Conservation (phyloP, 768 basidiomycete genomes). For the Boletales sp. region DNA sequence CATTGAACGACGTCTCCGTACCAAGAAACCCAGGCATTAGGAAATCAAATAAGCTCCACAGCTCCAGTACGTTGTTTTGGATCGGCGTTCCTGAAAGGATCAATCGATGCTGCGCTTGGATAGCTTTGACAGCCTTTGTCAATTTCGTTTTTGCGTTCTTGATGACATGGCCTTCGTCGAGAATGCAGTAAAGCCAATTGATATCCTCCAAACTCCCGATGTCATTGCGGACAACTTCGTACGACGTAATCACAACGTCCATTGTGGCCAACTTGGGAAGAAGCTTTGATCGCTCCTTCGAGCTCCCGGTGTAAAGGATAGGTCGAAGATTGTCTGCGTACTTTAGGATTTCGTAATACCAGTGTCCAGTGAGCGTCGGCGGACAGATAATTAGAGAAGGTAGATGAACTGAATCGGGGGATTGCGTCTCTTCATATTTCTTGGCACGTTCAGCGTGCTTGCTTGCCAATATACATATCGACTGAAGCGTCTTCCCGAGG, state of each 20-base stretch:
- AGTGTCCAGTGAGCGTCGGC: conserved; percentile 96
- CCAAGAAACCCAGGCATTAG: conserved; percentile 99
- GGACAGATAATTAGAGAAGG: conserved; percentile 96
- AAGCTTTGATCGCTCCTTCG: conserved; percentile 72
- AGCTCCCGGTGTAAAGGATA: conserved; percentile 84
- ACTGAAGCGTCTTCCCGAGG: conserved; percentile 95
- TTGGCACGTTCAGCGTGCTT: conserved; percentile 87
- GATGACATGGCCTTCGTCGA: conserved; percentile 98
- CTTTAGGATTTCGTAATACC: conserved; percentile 97
- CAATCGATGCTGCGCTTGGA: conserved; percentile 88
- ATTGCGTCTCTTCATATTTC: conserved; percentile 58
- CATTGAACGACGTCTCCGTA: conserved; percentile 92
- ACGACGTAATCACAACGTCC: conserved; percentile 96
- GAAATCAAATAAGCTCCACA: conserved; percentile 99
- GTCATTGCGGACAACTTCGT: conserved; percentile 97
- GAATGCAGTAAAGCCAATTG: conserved; percentile 92
- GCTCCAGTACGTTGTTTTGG: conserved; percentile 96
- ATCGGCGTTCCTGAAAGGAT: conserved; percentile 97
- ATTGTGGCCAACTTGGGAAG: conserved; percentile 60
- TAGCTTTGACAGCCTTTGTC: conserved; percentile 90
- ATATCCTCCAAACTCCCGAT: conserved; percentile 67
- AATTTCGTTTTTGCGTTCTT: conserved; percentile 99
- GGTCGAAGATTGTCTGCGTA: conserved; percentile 84
- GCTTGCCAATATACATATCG: conserved; percentile 93
- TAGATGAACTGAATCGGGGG: conserved; percentile 77